These are phyloP conservation scores for Sicyos baderoa DNA, from an alignment of 306 rosid genomes.

Conservation along the genomic window DNA sequence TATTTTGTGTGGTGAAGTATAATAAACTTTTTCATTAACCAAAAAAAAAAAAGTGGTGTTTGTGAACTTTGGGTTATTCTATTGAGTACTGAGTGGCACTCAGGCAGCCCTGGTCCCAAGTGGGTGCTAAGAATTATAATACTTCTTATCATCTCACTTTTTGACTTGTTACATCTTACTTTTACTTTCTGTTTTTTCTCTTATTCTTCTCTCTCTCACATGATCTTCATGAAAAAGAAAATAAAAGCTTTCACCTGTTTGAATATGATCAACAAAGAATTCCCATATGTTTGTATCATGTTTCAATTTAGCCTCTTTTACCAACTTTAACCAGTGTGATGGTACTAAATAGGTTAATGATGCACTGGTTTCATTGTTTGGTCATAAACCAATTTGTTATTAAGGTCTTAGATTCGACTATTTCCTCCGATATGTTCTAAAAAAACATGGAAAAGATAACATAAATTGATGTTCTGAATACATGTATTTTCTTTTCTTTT, in stretches of 20 bases:
- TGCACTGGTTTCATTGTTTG: too few species aligned
- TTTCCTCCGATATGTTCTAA: too few species aligned
- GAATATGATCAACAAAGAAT: not conserved
- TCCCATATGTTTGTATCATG: not conserved
- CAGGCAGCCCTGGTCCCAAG: not conserved
- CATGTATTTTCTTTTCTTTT: not conserved
- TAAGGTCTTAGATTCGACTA: too few species aligned
- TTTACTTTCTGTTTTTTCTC: slow-evolving; percentile 6
- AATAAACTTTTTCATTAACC: too few species aligned
- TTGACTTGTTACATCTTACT: not conserved
- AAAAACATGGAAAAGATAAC: too few species aligned
- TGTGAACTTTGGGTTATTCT: slow-evolving; percentile 7
- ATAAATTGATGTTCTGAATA: too few species aligned
- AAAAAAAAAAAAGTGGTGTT: not conserved
- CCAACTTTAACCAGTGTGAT: too few species aligned
- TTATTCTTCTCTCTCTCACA: slow-evolving; percentile 18
- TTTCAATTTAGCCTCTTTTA: not conserved
- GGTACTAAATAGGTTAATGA: too few species aligned
- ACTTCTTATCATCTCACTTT: slow-evolving; percentile 12
- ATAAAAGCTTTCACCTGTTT: not conserved
- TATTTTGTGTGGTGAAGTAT: too few species aligned
- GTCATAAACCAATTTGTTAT: too few species aligned
- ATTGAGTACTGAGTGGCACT: not conserved
- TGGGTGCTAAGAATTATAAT: slow-evolving; percentile 13
- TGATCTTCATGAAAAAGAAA: not conserved